Evolutionary conservation across 2,329 filamentous ascomycete species (phyloP).

Genomic region (Fusarium denticulatum): DNA sequence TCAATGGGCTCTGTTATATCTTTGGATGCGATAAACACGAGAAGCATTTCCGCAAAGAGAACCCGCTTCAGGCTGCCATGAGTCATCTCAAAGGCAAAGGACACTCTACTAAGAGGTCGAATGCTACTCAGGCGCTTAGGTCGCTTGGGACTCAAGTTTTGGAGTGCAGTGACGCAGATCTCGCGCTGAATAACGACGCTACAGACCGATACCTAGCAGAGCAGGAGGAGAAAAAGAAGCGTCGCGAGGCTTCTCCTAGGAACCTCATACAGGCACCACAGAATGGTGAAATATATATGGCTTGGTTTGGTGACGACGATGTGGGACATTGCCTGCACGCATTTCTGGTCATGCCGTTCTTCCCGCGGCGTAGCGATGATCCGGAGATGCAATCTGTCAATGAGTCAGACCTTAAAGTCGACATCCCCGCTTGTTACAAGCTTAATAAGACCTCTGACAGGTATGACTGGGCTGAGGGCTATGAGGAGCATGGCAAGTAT

Average conservation of each 20-base stretch:
- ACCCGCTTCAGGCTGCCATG: neutral
- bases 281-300: neutral
- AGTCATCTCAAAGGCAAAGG: neutral
- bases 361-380: neutral
- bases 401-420: rapidly evolving
- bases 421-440: neutral
- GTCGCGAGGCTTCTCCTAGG: rapidly evolving
- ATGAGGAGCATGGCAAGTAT: rapidly evolving
- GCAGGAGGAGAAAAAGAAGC: neutral
- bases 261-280: rapidly evolving
- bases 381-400: rapidly evolving
- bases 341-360: neutral
- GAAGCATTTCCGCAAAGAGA: rapidly evolving
- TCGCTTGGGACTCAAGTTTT: rapidly evolving
- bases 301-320: neutral
- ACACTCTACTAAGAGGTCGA: rapidly evolving
- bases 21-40: neutral
- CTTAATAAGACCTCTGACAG: rapidly evolving
- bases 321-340: neutral
- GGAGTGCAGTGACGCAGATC: rapidly evolving
- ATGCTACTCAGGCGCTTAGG: neutral
- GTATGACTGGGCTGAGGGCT: neutral
- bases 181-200: neutral
- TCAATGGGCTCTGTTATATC: rapidly evolving
- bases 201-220: neutral